These are phyloP conservation scores for Globisporangium paddicum DNA, from an alignment of 352 stramenopile species.

Conservation along the genomic window DNA sequence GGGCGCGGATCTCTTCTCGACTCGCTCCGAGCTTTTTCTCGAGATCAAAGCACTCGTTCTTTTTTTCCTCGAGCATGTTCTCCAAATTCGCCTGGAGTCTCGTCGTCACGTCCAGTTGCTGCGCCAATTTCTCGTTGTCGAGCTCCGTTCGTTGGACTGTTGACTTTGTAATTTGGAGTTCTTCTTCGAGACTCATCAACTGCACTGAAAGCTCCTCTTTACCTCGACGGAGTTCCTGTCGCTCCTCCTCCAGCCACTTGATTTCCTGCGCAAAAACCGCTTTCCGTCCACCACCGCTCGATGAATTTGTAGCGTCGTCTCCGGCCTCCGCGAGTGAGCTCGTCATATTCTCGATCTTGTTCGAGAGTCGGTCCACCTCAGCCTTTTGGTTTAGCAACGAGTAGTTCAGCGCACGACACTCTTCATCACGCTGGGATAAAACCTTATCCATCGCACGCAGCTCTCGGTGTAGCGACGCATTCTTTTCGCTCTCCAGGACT, in stretches of 20 bases:
- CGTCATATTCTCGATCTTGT: constrained; percentile 26
- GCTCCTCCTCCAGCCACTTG: constrained; percentile 71
- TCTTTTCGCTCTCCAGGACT: constrained; percentile 63
- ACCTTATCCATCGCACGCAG: constrained; percentile 69
- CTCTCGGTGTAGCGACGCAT: constrained; percentile 60
- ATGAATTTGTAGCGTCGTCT: constrained; percentile 8
- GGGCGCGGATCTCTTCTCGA: constrained; percentile 43
- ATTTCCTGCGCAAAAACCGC: constrained; percentile 53
- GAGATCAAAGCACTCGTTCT: constrained; percentile 32
- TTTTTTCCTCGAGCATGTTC: constrained; percentile 49
- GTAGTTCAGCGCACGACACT: constrained; percentile 57
- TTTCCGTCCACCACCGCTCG: constrained; percentile 17
- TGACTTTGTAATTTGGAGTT: constrained; percentile 37
- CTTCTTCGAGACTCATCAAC: constrained; percentile 54
- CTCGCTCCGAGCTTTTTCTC: constrained; percentile 38
- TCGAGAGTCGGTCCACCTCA: constrained; percentile 49
- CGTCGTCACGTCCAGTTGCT: constrained; percentile 28
- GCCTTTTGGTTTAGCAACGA: constrained; percentile 45
- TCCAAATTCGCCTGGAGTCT: constrained; percentile 42
- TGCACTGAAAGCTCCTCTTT: constrained; percentile 58
- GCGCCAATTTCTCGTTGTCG: constrained; percentile 43
- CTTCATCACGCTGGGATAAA: constrained; percentile 61
- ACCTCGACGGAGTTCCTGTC: constrained; percentile 39
- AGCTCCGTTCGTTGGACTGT: constrained; percentile 27
- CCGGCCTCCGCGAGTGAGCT: constrained; percentile 7